Evolutionary conservation across 148 eudicot genomes (phyloP).

Genomic region (Polygonum aviculare): DNA sequence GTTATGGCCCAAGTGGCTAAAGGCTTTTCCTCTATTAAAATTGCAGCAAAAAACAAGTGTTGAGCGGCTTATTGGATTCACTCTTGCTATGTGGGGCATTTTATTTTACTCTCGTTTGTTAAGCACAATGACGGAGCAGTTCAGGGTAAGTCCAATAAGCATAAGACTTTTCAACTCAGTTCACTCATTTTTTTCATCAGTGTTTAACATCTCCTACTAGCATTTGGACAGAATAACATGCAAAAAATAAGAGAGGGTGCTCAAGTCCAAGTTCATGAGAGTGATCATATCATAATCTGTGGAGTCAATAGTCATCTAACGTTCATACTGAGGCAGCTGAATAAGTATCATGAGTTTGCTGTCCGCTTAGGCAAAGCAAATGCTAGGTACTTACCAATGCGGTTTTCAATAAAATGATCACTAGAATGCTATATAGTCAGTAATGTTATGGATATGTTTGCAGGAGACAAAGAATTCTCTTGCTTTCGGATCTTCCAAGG

Average conservation of each 20-base stretch:
- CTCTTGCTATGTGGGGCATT: slow-evolving; percentile 97
- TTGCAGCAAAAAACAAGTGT: slow-evolving; percentile 72
- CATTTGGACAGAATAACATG: slow-evolving; percentile 70
- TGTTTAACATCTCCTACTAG: slow-evolving; percentile 20
- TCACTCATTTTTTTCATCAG: slow-evolving; percentile 9
- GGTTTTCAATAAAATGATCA: background rate
- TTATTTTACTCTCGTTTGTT: slow-evolving; percentile 89
- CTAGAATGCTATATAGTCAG: slow-evolving; percentile 5
- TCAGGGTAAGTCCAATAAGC: slow-evolving; percentile 56
- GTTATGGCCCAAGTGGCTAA: background rate
- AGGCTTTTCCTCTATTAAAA: background rate
- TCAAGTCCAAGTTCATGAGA: slow-evolving; percentile 85
- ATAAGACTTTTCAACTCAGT: background rate
- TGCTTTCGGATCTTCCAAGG: slow-evolving; percentile 84
- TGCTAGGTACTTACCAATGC: slow-evolving; percentile 47
- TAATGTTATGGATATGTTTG: slow-evolving; percentile 9
- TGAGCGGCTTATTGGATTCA: slow-evolving; percentile 89
- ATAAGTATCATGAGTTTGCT: slow-evolving; percentile 83
- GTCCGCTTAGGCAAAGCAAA: slow-evolving; percentile 87
- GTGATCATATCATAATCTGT: slow-evolving; percentile 90
- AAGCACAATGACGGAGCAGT: slow-evolving; percentile 98
- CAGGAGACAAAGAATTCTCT: slow-evolving; percentile 89
- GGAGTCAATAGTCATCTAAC: slow-evolving; percentile 81
- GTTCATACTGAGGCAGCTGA: slow-evolving; percentile 79
- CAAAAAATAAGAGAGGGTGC: slow-evolving; percentile 92